Conservation (phyloP, 2,329 filamentous ascomycete species). For the Talaromyces sp. region DNA sequence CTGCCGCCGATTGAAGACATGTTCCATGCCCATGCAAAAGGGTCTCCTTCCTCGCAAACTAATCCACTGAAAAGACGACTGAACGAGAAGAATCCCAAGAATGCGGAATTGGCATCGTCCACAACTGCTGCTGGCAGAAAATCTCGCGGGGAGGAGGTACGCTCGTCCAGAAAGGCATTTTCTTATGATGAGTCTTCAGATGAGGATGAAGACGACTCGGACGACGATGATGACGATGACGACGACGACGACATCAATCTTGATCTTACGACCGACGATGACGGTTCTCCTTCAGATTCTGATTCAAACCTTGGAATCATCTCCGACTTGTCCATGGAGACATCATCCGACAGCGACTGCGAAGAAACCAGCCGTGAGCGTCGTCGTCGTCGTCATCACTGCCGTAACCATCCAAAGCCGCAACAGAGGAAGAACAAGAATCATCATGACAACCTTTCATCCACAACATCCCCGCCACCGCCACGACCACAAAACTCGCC, state of each 20-base stretch:
- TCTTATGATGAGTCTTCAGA: background rate
- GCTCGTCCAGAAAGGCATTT: background rate
- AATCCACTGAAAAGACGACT: conserved; percentile 9
- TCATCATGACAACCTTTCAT: background rate
- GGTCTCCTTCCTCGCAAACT: background rate
- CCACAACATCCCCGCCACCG: conserved; percentile 1
- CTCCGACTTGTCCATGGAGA: background rate
- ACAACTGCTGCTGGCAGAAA: background rate
- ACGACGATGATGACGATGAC: background rate
- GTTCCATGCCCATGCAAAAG: background rate
- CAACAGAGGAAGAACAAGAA: background rate
- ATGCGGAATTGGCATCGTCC: background rate
- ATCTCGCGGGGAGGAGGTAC: background rate
- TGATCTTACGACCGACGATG: conserved; percentile 12
- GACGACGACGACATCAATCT: conserved; percentile 24
- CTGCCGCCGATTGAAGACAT: conserved; percentile 7
- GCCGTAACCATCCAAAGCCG: background rate
- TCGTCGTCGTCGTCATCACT: background rate
- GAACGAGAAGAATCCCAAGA: background rate
- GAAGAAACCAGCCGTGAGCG: background rate
- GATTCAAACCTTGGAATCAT: background rate
- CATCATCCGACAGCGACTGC: background rate
- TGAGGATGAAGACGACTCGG: background rate
- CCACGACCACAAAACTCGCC: background rate
- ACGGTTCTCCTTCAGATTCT: background rate